These are phyloP conservation scores for Botrytis fabae DNA, from an alignment of 2,329 filamentous ascomycete species.

Conservation along the genomic window DNA sequence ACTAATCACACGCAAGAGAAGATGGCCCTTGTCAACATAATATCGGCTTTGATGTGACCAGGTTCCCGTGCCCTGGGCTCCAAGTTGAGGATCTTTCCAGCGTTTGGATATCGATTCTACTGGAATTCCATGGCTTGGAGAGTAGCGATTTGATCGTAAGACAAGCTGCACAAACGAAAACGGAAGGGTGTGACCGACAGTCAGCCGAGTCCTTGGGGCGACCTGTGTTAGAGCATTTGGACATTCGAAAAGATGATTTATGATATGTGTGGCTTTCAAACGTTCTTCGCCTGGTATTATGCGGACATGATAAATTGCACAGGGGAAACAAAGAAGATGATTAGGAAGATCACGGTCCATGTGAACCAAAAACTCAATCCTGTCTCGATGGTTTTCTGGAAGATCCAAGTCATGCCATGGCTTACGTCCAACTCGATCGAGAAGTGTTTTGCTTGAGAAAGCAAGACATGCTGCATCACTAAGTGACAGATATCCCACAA, in stretches of 20 bases:
- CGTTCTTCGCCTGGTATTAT: conserved; percentile 54
- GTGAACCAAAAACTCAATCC: conserved; percentile 51
- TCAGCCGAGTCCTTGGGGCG: conserved; percentile 54
- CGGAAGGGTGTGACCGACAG: conserved; percentile 55
- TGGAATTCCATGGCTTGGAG: conserved; percentile 49
- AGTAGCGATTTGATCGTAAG: conserved; percentile 50
- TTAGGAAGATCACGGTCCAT: conserved; percentile 54
- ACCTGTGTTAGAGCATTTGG: conserved; percentile 53
- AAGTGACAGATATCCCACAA: conserved; percentile 46
- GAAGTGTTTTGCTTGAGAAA: conserved; percentile 50
- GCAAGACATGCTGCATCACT: conserved; percentile 52
- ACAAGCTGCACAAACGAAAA: conserved; percentile 61
- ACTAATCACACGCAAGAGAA: conserved; percentile 59
- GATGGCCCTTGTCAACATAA: conserved; percentile 52
- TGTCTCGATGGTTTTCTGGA: conserved; percentile 48
- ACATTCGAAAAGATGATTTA: conserved; percentile 59
- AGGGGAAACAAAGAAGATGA: conserved; percentile 61
- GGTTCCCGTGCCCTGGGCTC: conserved; percentile 42
- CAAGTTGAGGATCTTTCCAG: conserved; percentile 46
- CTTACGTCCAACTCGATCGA: conserved; percentile 44
- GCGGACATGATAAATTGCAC: conserved; percentile 55
- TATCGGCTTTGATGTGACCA: conserved; percentile 59
- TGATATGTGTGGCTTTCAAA: conserved; percentile 52
- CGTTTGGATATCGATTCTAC: conserved; percentile 50
- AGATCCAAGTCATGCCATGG: conserved; percentile 45